A percentile compares a stretch with the other conserved stretches of the same genome.
phyloP scores from a whole-genome alignment of 2,329 filamentous ascomycete species.

The Beauveria sp. region DNA sequence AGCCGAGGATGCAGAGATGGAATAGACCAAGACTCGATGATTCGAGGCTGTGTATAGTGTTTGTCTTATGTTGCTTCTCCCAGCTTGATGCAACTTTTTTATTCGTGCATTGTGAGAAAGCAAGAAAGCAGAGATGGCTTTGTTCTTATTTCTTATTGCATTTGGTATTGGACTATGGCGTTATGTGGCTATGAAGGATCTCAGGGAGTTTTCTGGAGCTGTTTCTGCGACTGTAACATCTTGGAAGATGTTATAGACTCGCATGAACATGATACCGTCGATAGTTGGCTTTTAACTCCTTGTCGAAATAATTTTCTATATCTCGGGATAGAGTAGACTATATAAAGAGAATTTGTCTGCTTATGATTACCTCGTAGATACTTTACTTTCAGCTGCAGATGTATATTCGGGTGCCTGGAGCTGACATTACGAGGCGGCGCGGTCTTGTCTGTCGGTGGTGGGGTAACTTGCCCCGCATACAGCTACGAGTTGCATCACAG shows the following conservation, averaged over 20 bases:
- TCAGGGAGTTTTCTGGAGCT: conserved; percentile 26
- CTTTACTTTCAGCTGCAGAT: background rate
- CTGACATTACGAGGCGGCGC: background rate
- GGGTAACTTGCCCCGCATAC: conserved; percentile 8
- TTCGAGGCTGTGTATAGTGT: conserved; percentile 3
- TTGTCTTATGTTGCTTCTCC: background rate
- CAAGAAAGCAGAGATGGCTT: background rate
- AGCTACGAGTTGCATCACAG: conserved; percentile 2
- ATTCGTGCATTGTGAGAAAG: background rate
- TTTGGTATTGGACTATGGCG: conserved; percentile 22
- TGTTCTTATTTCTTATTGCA: conserved; percentile 9
- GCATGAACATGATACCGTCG: conserved; percentile 8
- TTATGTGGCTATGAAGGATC: conserved; percentile 31
- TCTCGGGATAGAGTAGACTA: conserved; percentile 5
- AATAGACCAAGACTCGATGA: conserved; percentile 18
- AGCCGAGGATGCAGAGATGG: conserved; percentile 37
- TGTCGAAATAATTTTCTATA: background rate
- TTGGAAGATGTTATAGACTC: background rate
- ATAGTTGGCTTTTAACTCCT: conserved; percentile 3
- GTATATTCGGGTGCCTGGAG: background rate
- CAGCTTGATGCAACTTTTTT: background rate
- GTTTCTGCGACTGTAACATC: conserved; percentile 12
- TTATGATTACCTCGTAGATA: background rate
- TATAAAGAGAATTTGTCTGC: background rate
- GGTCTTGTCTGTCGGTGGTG: background rate